Evolutionary conservation across 164 flowering plant species (phyloP).

Genomic region (Aristolochia fimbriata): DNA sequence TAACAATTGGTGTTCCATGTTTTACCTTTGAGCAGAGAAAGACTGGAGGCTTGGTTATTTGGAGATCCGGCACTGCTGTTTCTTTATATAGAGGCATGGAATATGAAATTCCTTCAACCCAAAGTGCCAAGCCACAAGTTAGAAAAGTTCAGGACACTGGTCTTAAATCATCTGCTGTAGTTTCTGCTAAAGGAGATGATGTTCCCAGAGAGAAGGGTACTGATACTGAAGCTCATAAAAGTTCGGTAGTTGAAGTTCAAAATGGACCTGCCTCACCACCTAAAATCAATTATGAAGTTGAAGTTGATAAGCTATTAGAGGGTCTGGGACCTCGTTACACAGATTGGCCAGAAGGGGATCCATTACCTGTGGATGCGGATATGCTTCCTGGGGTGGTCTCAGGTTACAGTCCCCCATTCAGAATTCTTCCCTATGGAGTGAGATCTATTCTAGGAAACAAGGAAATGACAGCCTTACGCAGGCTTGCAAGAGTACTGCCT

Average conservation of each 20-base stretch:
- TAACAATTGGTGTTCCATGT: constrained; percentile 6
- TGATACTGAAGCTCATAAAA: constrained; percentile 12
- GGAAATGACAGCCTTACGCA: constrained; percentile 62
- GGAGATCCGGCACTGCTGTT: constrained; percentile 86
- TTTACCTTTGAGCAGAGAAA: constrained; percentile 42
- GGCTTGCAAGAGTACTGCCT: constrained; percentile 75
- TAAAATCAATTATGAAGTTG: constrained; percentile 63
- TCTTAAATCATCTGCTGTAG: constrained; percentile 9
- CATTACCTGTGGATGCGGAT: constrained; percentile 96
- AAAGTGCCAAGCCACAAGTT: constrained; percentile 22
- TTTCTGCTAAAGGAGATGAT: constrained; percentile 9
- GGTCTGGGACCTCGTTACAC: constrained; percentile 76
- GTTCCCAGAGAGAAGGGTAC: constrained; percentile 14
- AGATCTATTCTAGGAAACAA: constrained; percentile 40
- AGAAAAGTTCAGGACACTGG: constrained; percentile 18
- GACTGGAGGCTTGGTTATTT: constrained; percentile 93
- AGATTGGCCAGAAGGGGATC: constrained; percentile 83
- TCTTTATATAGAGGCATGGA: constrained; percentile 71
- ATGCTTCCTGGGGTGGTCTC: constrained; percentile 63
- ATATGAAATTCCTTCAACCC: constrained; percentile 44
- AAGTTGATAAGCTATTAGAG: constrained; percentile 69
- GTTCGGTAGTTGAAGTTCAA: constrained; percentile 14
- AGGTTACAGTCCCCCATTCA: constrained; percentile 69
- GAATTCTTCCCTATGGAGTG: constrained; percentile 89
- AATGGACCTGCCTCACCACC: constrained; percentile 16